Base-by-base conservation (phyloP, 2,329 filamentous ascomycete species). In the Cadophora gregata region DNA sequence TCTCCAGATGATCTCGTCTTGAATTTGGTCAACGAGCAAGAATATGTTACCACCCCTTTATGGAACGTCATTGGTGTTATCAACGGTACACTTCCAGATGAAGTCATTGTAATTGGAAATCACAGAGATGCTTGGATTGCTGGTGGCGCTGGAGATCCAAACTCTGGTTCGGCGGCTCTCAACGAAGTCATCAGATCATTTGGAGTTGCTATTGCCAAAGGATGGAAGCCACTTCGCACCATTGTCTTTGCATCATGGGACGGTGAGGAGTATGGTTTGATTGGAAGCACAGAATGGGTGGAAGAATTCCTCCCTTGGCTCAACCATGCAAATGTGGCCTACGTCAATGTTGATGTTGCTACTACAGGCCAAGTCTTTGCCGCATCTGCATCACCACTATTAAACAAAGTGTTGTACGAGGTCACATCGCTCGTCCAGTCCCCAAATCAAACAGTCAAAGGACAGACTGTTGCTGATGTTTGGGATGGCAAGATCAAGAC, bases 51-150 rank as follows among this genome's bases (percentile, higher is more conserved):
- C 0, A 96, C 91, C 0, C 91, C 92, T 4, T 82, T 95, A 62
- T 97, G 93, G 93, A 91, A 99, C 76, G 92, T 96, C 2, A 95
- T 98, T 70, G 95, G 95, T 53, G 83, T 96, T 55, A 92, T 99
- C 77, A 97, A 97, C 74, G 96, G 95, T 10, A 91, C 90, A 0
- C 88, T 96, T 42, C 88, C 93, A 74, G 89, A 97, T 73, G 93
- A 97, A 75, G 93, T 97, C 0, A 83, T 99, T 55, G 85, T 99
- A 3, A 81, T 98, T 36, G 93, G 94, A n/a, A 97, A 97, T 75
- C 94, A 97, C 76, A 88, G 93, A 38, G 93, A 97, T 79, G 92
- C 94, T 0, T 96, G 93, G 93, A 90, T 95, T 74, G 89, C 90
- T 24, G 93, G 93, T n/a, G 92, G 93, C 27, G 91, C 92, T 19